These are phyloP conservation scores for Trichocladium antarcticum DNA, from an alignment of 495 filamentous ascomycete species.

Conservation along the genomic window DNA sequence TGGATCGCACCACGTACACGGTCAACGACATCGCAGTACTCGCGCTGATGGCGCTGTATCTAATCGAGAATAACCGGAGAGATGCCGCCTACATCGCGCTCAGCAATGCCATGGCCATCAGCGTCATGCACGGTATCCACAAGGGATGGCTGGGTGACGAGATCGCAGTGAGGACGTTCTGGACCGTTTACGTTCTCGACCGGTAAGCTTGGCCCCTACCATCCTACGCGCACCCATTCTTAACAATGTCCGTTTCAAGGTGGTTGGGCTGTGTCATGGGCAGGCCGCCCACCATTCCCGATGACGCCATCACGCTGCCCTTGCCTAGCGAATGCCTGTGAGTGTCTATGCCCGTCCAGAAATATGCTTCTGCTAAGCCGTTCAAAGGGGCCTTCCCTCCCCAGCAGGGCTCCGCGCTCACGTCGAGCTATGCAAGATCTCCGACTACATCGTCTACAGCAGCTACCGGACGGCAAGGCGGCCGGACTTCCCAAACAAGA, in stretches of 20 bases:
- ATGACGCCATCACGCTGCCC: constrained; percentile 27
- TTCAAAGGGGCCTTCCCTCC: constrained; percentile 23
- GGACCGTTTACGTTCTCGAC: constrained; percentile 36
- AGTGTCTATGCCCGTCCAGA: background rate
- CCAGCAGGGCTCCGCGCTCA: constrained; percentile 29
- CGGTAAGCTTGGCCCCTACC: constrained; percentile 16
- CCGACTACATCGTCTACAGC: constrained; percentile 29
- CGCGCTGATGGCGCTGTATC: constrained; percentile 30
- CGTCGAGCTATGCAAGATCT: constrained; percentile 29
- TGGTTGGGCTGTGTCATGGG: constrained; percentile 36
- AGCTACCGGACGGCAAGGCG: constrained; percentile 21
- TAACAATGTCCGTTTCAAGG: constrained; percentile 11
- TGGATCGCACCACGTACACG: constrained; percentile 24
- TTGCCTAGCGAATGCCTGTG: constrained; percentile 26
- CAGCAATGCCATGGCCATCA: constrained; percentile 27
- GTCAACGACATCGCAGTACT: constrained; percentile 25
- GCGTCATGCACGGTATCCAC: constrained; percentile 30
- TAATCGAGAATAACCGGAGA: constrained; percentile 31
- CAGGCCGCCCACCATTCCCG: constrained; percentile 26
- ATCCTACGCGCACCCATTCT: background rate
- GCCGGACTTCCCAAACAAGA: background rate
- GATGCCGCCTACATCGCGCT: constrained; percentile 32
- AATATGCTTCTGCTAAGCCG: background rate
- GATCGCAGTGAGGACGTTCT: constrained; percentile 28
- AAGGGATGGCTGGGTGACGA: constrained; percentile 23